Evolutionary conservation across 208 protist species (phyloP).

Genomic region (Crithidia thermophila): DNA sequence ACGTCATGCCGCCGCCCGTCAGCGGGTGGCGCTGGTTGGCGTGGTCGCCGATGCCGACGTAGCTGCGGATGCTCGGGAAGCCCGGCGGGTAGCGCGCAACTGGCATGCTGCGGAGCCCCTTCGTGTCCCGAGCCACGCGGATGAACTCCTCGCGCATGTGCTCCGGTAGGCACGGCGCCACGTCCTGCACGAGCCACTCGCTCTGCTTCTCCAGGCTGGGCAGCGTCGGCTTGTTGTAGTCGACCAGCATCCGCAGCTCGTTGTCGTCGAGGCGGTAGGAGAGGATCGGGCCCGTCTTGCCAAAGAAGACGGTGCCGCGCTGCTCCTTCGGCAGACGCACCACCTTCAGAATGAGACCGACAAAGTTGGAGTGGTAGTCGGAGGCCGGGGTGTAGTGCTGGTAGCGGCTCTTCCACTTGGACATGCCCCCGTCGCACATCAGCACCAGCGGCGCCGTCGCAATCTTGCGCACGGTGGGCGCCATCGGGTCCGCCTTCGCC

Average conservation of each 20-base stretch:
- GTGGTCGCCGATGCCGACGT: constrained; percentile 93
- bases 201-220: constrained; percentile 76
- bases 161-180: constrained; percentile 81
- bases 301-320: constrained; percentile 92
- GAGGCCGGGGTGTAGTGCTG: constrained; percentile 79
- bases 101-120: constrained; percentile 82
- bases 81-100: constrained; percentile 76
- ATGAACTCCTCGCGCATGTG: constrained; percentile 83
- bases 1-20: constrained; percentile 93
- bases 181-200: constrained; percentile 78
- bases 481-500: constrained; percentile 28
- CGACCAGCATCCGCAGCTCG: constrained; percentile 83
- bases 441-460: constrained; percentile 87
- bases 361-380: constrained; percentile 90
- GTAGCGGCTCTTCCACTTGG: constrained; percentile 90
- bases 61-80: constrained; percentile 81
- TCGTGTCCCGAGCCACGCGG: constrained; percentile 45
- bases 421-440: constrained; percentile 94
- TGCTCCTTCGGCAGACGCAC: constrained; percentile 79
- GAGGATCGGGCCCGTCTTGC: constrained; percentile 91
- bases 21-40: constrained; percentile 95
- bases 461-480: constrained; percentile 41
- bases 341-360: constrained; percentile 80
- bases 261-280: constrained; percentile 87
- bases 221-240: constrained; percentile 84